Conservation (phyloP, 1,284 basidiomycete genomes). For the Ustanciosporium gigantosporum region DNA sequence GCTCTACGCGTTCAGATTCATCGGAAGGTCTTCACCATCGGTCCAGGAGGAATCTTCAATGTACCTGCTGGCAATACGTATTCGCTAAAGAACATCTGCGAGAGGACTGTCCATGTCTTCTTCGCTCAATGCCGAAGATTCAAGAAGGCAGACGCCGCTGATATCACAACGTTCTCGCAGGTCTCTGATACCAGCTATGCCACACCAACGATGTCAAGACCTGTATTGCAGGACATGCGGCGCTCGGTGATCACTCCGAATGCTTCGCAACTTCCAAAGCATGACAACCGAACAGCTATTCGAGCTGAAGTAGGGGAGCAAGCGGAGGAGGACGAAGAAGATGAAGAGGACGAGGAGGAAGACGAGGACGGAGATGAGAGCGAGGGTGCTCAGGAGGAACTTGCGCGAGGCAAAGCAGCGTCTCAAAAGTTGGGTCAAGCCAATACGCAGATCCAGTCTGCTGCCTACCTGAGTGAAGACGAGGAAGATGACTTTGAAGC, state of each 20-base stretch:
- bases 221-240: background rate
- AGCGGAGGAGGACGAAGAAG: too few relatives aligned
- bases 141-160: constrained; percentile 12
- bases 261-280: too few relatives aligned
- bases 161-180: constrained; percentile 34
- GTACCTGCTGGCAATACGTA: constrained; percentile 89
- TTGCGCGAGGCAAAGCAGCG: too few relatives aligned
- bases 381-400: too few relatives aligned
- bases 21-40: constrained; percentile 75
- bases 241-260: background rate
- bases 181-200: constrained; percentile 27
- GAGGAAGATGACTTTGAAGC: constrained; percentile 34
- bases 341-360: too few relatives aligned
- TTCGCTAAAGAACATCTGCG: constrained; percentile 81
- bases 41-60: constrained; percentile 83
- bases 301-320: too few relatives aligned
- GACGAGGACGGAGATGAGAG: too few relatives aligned
- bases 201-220: background rate
- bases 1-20: constrained; percentile 84
- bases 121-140: constrained; percentile 86
- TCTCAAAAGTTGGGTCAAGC: too few relatives aligned
- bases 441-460: too few relatives aligned
- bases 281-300: too few relatives aligned
- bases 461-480: too few relatives aligned
- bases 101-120: constrained; percentile 79